Base-by-base conservation (phyloP, 108 stramenopile species). In the Stephanodiscus triporus region DNA sequence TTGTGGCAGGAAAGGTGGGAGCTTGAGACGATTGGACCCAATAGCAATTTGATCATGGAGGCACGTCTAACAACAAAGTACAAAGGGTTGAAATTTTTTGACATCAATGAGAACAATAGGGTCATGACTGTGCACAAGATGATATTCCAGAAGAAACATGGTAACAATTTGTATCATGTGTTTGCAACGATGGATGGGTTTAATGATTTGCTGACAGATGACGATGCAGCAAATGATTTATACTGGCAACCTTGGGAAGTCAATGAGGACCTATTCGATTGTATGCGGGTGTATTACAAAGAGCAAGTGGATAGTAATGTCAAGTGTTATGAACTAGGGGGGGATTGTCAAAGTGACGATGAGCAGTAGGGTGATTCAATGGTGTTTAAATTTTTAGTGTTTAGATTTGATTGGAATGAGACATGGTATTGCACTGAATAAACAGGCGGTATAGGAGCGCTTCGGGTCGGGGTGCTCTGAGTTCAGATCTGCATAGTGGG, bases 11-110 rank as follows among this genome's bases (percentile, higher is more conserved):
- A n/a, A n/a, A n/a, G n/a, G n/a, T n/a, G n/a, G n/a, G n/a, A n/a
- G n/a, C n/a, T n/a, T n/a, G n/a, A 26, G 55, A 56, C 9, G 55
- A 56, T 26, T 56, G 55, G 55, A 26, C 55, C 55, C 20, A 22
- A 56, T 26, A 20, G 24, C 11, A 20, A 56, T 56, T 20, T 56
- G 20, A 22, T 26, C 20, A 2, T 56, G 20, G 24, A 56, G 24
- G 55, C 20, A 20, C 3, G 55, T 22, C 55, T 56, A 13, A 26
- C 11, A 26, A 20, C 5, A 26, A 56, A 56, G 55, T 56, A 56
- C 26, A 26, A 13, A 26, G 55, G 55, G 7, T 26, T 56, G 55
- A 56, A 56, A 26, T 26, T 22, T 22, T 26, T 26, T 56, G 55
- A 56, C 24, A 22, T 11, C 11, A 20, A 56, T 26, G 24, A 23